These are phyloP conservation scores for Achlya hypogyna DNA, from an alignment of 352 stramenopile species.

Conservation along the genomic window DNA sequence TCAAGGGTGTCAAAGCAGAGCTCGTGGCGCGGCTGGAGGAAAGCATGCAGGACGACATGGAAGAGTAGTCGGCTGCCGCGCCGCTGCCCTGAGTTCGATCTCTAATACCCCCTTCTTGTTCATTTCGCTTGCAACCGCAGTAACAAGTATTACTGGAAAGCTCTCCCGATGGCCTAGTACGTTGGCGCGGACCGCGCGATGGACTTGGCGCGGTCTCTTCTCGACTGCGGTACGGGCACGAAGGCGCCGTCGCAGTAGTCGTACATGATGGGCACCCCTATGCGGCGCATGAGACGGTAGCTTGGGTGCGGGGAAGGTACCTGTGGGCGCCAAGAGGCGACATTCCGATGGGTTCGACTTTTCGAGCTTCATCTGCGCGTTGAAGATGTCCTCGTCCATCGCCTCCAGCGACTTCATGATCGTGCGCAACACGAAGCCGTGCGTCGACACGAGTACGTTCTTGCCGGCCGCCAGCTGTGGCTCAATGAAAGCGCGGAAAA, in stretches of 20 bases:
- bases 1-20: constrained; percentile 15
- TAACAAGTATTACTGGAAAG: too few species aligned
- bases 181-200: background rate
- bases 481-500: constrained; percentile 68
- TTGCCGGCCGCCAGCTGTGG: constrained; percentile 58
- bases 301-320: constrained; percentile 21
- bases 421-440: constrained; percentile 79
- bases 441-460: constrained; percentile 71
- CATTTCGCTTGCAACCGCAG: too few species aligned
- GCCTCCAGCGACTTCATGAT: constrained; percentile 76
- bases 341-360: constrained; percentile 68
- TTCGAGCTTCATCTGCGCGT: constrained; percentile 76
- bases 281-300: background rate
- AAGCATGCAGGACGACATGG: background rate
- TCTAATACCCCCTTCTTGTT: too few species aligned
- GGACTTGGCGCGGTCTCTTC: constrained; percentile 51
- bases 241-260: constrained; percentile 67
- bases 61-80: too few species aligned
- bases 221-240: constrained; percentile 56
- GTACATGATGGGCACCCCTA: constrained; percentile 77
- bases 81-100: too few species aligned
- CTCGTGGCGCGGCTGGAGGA: constrained; percentile 10
- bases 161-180: too few species aligned
- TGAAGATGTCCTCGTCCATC: constrained; percentile 67
- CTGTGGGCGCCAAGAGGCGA: constrained; percentile 60